Evolutionary conservation across 352 stramenopile species (phyloP), one percentile per base, ranked within the genome.

Genomic region (Phytophthora ramorum): DNA sequence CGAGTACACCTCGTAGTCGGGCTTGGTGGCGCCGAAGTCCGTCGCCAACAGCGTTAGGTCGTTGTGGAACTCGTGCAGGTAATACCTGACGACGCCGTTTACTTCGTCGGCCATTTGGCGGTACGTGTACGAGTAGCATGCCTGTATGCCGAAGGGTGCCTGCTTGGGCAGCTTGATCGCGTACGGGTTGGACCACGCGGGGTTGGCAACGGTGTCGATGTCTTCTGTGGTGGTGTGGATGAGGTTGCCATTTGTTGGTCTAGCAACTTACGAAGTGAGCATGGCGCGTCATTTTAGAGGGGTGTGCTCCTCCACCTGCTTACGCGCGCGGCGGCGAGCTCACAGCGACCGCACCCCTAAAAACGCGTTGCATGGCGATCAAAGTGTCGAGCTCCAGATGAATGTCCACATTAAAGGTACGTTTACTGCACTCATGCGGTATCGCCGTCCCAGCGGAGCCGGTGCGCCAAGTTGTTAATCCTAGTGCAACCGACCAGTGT

Each of bases 231-330:
- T 83, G 28, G 78, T 81, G 66, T 86, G 75, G 59, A 91, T 86
- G 48, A 88, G 65, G 66, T 91, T 91, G 84, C 80, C 78, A 86
- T 54, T 86, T 76, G 77, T 91, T 88, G 46, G 81, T 87, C n/a
- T n/a, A n/a, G n/a, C n/a, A n/a, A n/a, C n/a, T n/a, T n/a, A n/a
- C n/a, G n/a, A n/a, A n/a, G n/a, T n/a, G n/a, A n/a, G n/a, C n/a
- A n/a, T n/a, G n/a, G n/a, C n/a, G n/a, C n/a, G n/a, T n/a, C n/a
- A n/a, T n/a, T n/a, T n/a, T n/a, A n/a, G n/a, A n/a, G n/a, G n/a
- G n/a, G n/a, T n/a, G n/a, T n/a, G n/a, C n/a, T n/a, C n/a, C n/a
- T n/a, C n/a, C n/a, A n/a, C n/a, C n/a, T n/a, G n/a, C n/a, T n/a
- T n/a, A n/a, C n/a, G n/a, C n/a, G n/a, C n/a, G n/a, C n/a, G n/a